These are phyloP conservation scores for Gossypium australe DNA, from an alignment of 345 rosid species.

Conservation along the genomic window DNA sequence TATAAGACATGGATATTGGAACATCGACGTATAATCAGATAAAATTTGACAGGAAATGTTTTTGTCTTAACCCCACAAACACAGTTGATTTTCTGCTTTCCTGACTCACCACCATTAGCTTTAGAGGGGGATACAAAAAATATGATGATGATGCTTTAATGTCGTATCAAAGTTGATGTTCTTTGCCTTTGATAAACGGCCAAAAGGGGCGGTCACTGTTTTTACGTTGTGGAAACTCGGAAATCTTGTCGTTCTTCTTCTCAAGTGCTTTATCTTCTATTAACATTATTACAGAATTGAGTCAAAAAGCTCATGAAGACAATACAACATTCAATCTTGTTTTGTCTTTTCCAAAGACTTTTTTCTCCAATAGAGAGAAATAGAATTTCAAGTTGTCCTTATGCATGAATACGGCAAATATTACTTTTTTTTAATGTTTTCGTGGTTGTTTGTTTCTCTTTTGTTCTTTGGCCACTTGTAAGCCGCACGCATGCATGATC, in stretches of 20 bases:
- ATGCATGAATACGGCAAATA: background rate
- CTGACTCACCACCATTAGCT: slow-evolving; percentile 25
- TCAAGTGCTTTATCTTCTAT: slow-evolving; percentile 8
- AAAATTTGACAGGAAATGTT: slow-evolving; percentile 3
- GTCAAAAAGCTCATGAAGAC: slow-evolving; percentile 7
- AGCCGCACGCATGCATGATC: slow-evolving; percentile 2
- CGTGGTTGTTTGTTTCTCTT: background rate
- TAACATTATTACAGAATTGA: background rate
- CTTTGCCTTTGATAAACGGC: background rate
- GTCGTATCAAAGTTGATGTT: background rate
- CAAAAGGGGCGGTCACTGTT: background rate
- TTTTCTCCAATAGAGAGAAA: background rate
- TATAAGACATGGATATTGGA: slow-evolving; percentile 8
- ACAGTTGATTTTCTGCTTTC: slow-evolving; percentile 10
- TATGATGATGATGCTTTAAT: background rate
- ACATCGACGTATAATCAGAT: slow-evolving; percentile 25
- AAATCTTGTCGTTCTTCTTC: slow-evolving; percentile 12
- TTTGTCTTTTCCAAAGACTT: background rate
- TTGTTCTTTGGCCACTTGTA: slow-evolving; percentile 1
- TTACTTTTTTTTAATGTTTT: background rate
- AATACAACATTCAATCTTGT: background rate
- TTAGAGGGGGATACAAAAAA: background rate
- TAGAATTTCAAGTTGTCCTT: background rate
- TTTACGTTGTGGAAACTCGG: background rate
- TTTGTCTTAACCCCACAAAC: slow-evolving; percentile 5